Evolutionary conservation across 2,329 filamentous ascomycete genomes (phyloP).

Genomic region (Aureobasidium uvarum): DNA sequence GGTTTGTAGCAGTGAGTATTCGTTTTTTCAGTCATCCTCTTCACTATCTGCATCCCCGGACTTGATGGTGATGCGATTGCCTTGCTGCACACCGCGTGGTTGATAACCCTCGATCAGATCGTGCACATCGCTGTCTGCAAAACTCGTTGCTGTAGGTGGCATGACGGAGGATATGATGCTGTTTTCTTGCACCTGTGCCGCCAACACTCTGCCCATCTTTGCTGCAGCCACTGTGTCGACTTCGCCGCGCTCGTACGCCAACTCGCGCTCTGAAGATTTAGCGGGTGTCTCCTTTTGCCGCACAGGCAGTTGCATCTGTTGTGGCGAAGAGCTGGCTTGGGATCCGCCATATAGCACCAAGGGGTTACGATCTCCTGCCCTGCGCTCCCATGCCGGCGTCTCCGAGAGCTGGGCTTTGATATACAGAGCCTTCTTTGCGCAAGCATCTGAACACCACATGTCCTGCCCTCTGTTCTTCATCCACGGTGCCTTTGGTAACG

Average conservation of each 20-base stretch:
- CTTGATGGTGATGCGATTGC: neutral
- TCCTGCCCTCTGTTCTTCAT: conserved; percentile 73
- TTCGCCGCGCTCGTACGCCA: conserved; percentile 49
- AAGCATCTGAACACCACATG: conserved; percentile 81
- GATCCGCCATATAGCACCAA: conserved; percentile 43
- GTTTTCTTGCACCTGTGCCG: conserved; percentile 38
- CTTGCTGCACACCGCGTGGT: conserved; percentile 27
- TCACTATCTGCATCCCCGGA: neutral
- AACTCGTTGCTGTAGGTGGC: conserved; percentile 25
- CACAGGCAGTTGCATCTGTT: neutral
- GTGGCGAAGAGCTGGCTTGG: neutral
- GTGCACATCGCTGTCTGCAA: conserved; percentile 12
- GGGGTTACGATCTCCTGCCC: conserved; percentile 46
- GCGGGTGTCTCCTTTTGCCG: conserved; percentile 2
- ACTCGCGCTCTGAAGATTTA: conserved; percentile 36
- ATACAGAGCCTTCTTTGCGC: conserved; percentile 76
- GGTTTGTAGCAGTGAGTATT: too few species aligned
- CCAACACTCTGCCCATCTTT: conserved; percentile 37
- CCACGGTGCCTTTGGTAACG: conserved; percentile 53
- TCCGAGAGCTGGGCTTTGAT: conserved; percentile 85
- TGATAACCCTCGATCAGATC: conserved; percentile 36
- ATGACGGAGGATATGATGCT: conserved; percentile 22
- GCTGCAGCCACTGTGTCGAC: conserved; percentile 30
- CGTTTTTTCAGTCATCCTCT: neutral
- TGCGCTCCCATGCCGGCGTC: conserved; percentile 80